Evolutionary conservation across 352 stramenopile species (phyloP), one percentile per base, ranked within the genome.

Genomic region (Phytophthora cactorum): DNA sequence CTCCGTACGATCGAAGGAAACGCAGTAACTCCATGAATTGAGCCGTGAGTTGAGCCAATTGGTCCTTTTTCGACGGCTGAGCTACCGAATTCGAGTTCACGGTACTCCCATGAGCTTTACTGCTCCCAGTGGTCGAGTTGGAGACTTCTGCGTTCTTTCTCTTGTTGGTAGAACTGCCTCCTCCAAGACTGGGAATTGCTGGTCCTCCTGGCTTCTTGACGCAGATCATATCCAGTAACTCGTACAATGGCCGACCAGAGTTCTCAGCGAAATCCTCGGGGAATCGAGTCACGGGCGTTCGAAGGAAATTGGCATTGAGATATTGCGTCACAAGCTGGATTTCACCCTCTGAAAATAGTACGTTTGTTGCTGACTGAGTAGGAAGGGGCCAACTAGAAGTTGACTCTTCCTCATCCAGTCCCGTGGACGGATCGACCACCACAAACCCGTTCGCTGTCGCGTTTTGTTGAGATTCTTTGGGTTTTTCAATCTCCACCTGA

Each of bases 1-100:
- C 93, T 4, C 95, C 95, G 36, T 96, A 96, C 11, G 85, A 88
- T 44, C 96, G 98, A 32, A 98, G 77, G 38, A 98, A 98, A 14
- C 86, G 88, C 22, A 98, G 79, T 14, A 98, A 63, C 49, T 97
- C 88, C 0, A 72, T 68, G 65, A 96, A 98, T 72, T 98, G 92
- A 8, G 64, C 65, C 0, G 75, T 79, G 31, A 86, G 77, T 36
- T 91, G 75, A 0, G 49, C 71, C 2, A 91, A 52, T 10, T 90
- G 57, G 51, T 96, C 87, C 11, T 87, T 82, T 45, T 90, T 91
- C 14, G 75, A 81, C 0, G 78, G 73, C 5, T 62, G 51, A 7
- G 53, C 25, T 14, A 6, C 28, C 8, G 61, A 53, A 22, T 22
- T 22, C 31, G 43, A 47, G 4, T 10, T 39, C 34, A 22, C 22